These are phyloP conservation scores for Pulveroboletus ravenelii DNA, from an alignment of 768 basidiomycete species.

Conservation along the genomic window DNA sequence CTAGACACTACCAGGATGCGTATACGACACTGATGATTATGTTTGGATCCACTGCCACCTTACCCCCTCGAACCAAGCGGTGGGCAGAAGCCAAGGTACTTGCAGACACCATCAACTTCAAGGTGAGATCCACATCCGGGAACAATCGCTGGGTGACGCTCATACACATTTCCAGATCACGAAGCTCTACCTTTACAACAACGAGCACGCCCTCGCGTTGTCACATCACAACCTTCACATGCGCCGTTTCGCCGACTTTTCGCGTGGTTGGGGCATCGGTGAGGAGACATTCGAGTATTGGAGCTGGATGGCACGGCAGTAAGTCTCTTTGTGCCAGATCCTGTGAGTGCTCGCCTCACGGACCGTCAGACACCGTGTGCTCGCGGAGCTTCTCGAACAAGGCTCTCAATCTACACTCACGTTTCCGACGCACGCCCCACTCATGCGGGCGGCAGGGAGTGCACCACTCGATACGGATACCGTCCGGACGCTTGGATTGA, in stretches of 20 bases:
- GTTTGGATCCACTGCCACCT: constrained; percentile 81
- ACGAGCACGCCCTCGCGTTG: constrained; percentile 75
- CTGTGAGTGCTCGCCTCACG: background rate
- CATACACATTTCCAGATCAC: constrained; percentile 51
- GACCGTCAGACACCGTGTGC: constrained; percentile 66
- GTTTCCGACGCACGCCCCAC: constrained; percentile 56
- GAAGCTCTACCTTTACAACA: constrained; percentile 89
- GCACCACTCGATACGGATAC: constrained; percentile 49
- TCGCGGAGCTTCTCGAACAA: constrained; percentile 88
- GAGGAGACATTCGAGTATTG: constrained; percentile 97
- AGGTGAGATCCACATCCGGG: constrained; percentile 42
- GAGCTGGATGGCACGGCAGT: constrained; percentile 96
- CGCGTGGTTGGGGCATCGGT: constrained; percentile 90
- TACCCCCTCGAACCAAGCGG: constrained; percentile 90
- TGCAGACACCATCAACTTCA: constrained; percentile 88
- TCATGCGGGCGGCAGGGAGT: constrained; percentile 24
- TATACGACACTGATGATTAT: constrained; percentile 79
- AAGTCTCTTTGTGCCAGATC: constrained; percentile 24
- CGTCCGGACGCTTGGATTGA: constrained; percentile 60
- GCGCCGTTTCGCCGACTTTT: constrained; percentile 79
- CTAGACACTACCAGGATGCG: constrained; percentile 91
- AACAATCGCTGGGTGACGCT: background rate
- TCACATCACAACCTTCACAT: constrained; percentile 84
- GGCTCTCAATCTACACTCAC: constrained; percentile 60
- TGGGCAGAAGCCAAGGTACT: constrained; percentile 99